Percentiles rank a stretch among this genome's conserved stretches.
These are phyloP conservation scores for Triticum aestivum DNA, from an alignment of 176 grass and related monocot genomes.

Conservation along the genomic window IWGSC_CS_RefSeq_v2.1 NC_057797.1:692094834-692095333, in stretches of 20 bases:
- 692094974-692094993: too few relatives aligned
- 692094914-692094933: too few relatives aligned
- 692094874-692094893: slow-evolving; percentile 58
- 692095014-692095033: too few relatives aligned
- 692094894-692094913: slow-evolving; percentile 29
- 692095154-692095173: background rate
- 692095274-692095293: too few relatives aligned
- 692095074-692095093: background rate
- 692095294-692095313: background rate
- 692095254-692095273: too few relatives aligned
- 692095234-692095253: background rate
- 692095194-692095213: background rate
- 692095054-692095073: background rate
- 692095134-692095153: background rate
- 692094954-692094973: too few relatives aligned
- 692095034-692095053: too few relatives aligned
- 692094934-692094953: too few relatives aligned
- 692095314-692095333: background rate
- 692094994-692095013: too few relatives aligned
- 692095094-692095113: background rate
- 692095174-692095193: background rate
- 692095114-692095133: background rate
- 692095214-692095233: background rate
- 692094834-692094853: too few relatives aligned
- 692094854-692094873: slow-evolving; percentile 1